Evolutionary conservation across 1,284 basidiomycete genomes (phyloP).

Genomic region (Schizopora paradoxa): DNA sequence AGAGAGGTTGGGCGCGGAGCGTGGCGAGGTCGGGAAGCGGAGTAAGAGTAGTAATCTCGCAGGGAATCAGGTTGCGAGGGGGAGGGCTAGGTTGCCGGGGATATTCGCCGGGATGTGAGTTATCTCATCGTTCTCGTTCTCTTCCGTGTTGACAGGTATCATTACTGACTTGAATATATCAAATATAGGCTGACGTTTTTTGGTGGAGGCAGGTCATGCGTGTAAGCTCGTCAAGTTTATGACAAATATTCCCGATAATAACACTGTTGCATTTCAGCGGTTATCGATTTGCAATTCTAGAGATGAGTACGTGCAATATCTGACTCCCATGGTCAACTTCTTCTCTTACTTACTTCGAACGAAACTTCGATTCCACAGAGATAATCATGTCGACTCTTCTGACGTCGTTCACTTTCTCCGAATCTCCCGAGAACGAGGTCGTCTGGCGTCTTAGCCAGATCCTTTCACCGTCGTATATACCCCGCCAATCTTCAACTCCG

Average conservation of each 20-base stretch:
- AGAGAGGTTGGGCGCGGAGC: too few species aligned
- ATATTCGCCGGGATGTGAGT: conserved; percentile 13
- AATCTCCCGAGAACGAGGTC: conserved; percentile 20
- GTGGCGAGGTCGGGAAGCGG: too few species aligned
- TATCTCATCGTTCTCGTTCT: background rate
- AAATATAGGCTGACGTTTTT: conserved; percentile 20
- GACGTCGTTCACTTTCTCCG: background rate
- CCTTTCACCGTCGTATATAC: conserved; percentile 9
- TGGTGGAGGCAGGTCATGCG: conserved; percentile 20
- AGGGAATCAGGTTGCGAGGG: background rate
- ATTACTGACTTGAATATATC: background rate
- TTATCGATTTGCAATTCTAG: conserved; percentile 18
- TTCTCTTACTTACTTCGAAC: background rate
- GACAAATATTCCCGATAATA: background rate
- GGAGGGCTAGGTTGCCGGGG: conserved; percentile 6
- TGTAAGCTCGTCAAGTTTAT: conserved; percentile 14
- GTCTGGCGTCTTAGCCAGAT: conserved; percentile 7
- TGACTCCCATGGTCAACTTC: background rate
- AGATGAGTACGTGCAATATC: conserved; percentile 16
- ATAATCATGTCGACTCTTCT: conserved; percentile 1
- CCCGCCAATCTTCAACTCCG: too few species aligned
- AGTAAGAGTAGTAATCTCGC: background rate
- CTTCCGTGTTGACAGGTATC: background rate
- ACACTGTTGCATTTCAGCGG: conserved; percentile 9
- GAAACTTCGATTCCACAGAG: too few species aligned